Evolutionary conservation across 1,284 basidiomycete species (phyloP), one percentile per base, ranked within the genome.

Genomic region (Moesziomyces sp.): DNA sequence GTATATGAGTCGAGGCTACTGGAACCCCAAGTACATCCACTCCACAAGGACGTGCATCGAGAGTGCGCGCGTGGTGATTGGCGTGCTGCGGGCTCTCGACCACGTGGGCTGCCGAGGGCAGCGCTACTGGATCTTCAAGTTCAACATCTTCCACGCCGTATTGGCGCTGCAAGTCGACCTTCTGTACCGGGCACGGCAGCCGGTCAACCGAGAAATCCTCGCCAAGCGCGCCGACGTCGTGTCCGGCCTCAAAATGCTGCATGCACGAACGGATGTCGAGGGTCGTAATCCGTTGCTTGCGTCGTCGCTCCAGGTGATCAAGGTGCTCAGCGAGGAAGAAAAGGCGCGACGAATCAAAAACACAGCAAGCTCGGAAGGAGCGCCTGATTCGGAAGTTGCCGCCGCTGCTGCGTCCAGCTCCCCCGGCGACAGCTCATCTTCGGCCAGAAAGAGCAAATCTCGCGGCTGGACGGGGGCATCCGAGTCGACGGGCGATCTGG

Each of bases 1-100:
- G 46, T 74, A 71, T 43, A 71, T 80, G 67, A 75, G 71, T 28
- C 63, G 64, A 5, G 79, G 79, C 24, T 78, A 80, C 52, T 65
- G 71, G 46, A 74, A 76, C 55, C 55, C 75, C 24, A 75, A 80
- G 53, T 76, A 74, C 45, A 76, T 71, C 21, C 74, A 73, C 38
- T 78, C 77, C 13, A 78, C 75, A 16, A 60, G 76, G 34, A 75
- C 73, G 19, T 75, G 73, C 60, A 67, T 75, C 47, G 73, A 75
- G 23, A 67, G 67, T 28, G 67, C 73, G 8, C 55, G 72, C 3
- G 73, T 68, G 2, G 67, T 75, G n/a, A 67, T 75, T 14, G 68
- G 54, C 4, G 45, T 64, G 11, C 49, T 71, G 38, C 56, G 60
- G 23, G 55, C 67, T 3, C 68, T 75, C 30, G 63, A 71, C 24